Conservation (phyloP, 2,329 filamentous ascomycete genomes). For the Mariannaea sp. region DNA sequence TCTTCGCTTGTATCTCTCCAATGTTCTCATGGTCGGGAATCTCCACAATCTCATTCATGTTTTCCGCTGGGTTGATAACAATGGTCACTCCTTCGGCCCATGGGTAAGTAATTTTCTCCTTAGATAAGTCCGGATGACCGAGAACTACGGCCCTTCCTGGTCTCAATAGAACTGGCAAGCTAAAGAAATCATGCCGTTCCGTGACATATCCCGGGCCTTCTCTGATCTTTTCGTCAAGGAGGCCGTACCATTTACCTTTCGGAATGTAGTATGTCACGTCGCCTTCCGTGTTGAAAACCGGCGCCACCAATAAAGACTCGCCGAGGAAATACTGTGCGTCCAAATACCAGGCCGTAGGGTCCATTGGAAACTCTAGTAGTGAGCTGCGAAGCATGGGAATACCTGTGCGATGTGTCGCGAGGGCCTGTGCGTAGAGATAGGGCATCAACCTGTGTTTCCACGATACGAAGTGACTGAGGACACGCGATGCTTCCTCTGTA, state of each 20-base stretch:
- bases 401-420: slow-evolving; percentile 51
- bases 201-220: slow-evolving; percentile 61
- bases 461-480: slow-evolving; percentile 5
- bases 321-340: slow-evolving; percentile 77
- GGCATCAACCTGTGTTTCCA: slow-evolving; percentile 57
- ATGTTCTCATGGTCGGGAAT: neutral
- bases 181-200: slow-evolving; percentile 63
- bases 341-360: slow-evolving; percentile 67
- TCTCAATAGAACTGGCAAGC: slow-evolving; percentile 61
- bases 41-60: slow-evolving; percentile 1
- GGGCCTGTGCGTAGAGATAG: slow-evolving; percentile 54
- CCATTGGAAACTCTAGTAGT: slow-evolving; percentile 71
- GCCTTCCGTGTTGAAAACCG: slow-evolving; percentile 66
- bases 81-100: slow-evolving; percentile 53
- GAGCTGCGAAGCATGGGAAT: slow-evolving; percentile 67
- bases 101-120: slow-evolving; percentile 51
- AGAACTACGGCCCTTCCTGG: slow-evolving; percentile 56
- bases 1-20: neutral
- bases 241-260: slow-evolving; percentile 52
- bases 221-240: slow-evolving; percentile 54
- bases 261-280: slow-evolving; percentile 69
- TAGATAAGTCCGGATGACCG: slow-evolving; percentile 42
- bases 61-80: slow-evolving; percentile 47
- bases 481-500: slow-evolving; percentile 52
- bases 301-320: slow-evolving; percentile 65